phyloP scores from a whole-genome alignment of 208 protist species.

The Leishmania tropica region DNA sequence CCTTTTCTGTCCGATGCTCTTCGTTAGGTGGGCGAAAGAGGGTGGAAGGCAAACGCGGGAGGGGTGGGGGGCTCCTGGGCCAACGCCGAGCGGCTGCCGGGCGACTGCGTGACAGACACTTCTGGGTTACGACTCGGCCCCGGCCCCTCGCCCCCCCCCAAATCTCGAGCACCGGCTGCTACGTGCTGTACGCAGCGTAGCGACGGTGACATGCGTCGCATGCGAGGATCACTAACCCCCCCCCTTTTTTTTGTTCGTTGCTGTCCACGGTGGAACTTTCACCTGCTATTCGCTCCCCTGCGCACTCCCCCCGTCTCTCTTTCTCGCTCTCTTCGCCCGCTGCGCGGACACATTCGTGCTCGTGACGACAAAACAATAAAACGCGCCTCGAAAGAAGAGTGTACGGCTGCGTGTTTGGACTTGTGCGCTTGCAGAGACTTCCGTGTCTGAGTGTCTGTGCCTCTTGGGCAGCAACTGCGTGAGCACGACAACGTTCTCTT shows the following conservation, averaged over 20 bases:
- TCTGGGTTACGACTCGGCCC: not conserved
- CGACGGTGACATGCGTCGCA: not conserved
- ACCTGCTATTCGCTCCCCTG: not conserved
- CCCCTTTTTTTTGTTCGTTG: not conserved
- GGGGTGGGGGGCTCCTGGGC: not conserved
- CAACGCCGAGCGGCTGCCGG: not conserved
- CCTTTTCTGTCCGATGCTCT: not conserved
- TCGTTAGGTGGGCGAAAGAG: not conserved
- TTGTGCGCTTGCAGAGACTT: not conserved
- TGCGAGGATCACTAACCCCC: not conserved
- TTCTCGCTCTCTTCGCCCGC: not conserved
- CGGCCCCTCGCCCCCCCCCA: not conserved
- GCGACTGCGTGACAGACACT: not conserved
- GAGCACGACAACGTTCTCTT: not conserved
- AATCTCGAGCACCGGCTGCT: not conserved
- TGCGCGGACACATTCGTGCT: not conserved
- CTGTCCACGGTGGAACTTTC: not conserved
- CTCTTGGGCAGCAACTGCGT: not conserved
- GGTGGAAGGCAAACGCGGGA: too few species aligned
- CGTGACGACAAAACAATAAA: not conserved
- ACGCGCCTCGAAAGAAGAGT: not conserved
- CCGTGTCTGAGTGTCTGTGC: not conserved
- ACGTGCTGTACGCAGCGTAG: not conserved
- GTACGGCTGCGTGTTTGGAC: not conserved
- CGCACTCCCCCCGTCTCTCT: not conserved